Percentiles rank a stretch among this genome's conserved stretches.
Conservation (phyloP, 2,329 filamentous ascomycete species). For the Penicillium verrucosum region DNA sequence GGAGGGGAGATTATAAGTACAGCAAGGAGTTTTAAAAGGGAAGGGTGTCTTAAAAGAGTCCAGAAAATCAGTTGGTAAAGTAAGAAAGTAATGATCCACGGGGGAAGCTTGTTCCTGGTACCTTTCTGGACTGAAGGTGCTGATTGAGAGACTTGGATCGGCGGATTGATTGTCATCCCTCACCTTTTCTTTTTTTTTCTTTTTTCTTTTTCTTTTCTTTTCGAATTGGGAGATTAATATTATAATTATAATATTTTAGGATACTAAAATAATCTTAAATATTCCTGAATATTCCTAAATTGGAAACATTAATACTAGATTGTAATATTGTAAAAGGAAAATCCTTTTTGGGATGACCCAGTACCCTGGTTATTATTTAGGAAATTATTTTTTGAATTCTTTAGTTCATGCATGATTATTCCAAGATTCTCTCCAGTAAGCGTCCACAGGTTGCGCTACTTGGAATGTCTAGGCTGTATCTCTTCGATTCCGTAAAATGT, state of each 20-base stretch:
- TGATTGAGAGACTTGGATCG: constrained; percentile 11
- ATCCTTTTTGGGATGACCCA: background rate
- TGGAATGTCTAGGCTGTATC: constrained; percentile 24
- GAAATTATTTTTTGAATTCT: background rate
- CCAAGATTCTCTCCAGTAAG: constrained; percentile 4
- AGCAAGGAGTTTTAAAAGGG: constrained; percentile 9
- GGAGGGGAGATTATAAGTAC: constrained; percentile 16
- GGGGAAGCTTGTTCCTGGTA: constrained; percentile 22
- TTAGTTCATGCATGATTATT: constrained; percentile 4
- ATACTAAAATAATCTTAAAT: too few species aligned
- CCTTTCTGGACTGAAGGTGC: constrained; percentile 6
- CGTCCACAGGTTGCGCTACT: background rate
- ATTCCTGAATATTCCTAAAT: too few species aligned
- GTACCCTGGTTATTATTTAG: background rate
- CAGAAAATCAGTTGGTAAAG: constrained; percentile 5
- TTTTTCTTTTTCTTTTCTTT: background rate
- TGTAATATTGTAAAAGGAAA: background rate
- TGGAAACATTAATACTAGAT: too few species aligned
- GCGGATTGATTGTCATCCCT: constrained; percentile 22
- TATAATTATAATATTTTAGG: too few species aligned
- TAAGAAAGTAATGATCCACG: constrained; percentile 8
- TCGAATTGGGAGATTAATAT: background rate
- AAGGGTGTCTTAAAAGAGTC: constrained; percentile 16
- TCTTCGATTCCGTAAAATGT: constrained; percentile 25
- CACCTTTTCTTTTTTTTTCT: constrained; percentile 13